Conservation (phyloP, 495 filamentous ascomycete species). For the Cercophora newfieldiana region DNA sequence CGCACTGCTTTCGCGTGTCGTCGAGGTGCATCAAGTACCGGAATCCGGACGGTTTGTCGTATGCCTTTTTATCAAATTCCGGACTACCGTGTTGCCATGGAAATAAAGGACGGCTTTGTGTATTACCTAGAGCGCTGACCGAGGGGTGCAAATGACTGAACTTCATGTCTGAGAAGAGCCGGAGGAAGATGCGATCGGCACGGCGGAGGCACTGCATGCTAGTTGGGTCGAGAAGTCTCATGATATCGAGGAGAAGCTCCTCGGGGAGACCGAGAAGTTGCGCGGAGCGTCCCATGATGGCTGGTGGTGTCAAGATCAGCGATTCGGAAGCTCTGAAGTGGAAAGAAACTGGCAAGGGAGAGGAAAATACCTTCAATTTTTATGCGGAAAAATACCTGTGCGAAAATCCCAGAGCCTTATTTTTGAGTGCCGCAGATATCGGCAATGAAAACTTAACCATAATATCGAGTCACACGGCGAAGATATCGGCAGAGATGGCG, state of each 20-base stretch:
- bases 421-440: too few relatives aligned
- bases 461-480: too few relatives aligned
- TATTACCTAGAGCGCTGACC: too few relatives aligned
- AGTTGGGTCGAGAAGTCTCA: constrained; percentile 7
- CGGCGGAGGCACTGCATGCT: constrained; percentile 1
- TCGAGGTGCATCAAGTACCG: background rate
- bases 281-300: background rate
- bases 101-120: background rate
- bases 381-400: too few relatives aligned
- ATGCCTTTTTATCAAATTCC: background rate
- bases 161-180: background rate
- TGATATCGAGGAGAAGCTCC: constrained; percentile 3
- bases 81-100: background rate
- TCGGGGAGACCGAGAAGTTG: constrained; percentile 3
- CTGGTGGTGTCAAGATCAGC: too few relatives aligned
- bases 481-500: too few relatives aligned
- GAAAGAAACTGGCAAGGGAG: too few relatives aligned
- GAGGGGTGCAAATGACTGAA: background rate
- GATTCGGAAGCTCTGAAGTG: too few relatives aligned
- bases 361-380: too few relatives aligned
- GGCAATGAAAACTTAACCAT: too few relatives aligned
- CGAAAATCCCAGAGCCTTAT: too few relatives aligned
- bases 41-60: background rate
- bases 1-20: background rate
- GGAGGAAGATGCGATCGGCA: constrained; percentile 2